These are phyloP conservation scores for Lobosporangium transversale DNA, from an alignment of 192 early-diverging fungal species.

Conservation along the genomic window DNA sequence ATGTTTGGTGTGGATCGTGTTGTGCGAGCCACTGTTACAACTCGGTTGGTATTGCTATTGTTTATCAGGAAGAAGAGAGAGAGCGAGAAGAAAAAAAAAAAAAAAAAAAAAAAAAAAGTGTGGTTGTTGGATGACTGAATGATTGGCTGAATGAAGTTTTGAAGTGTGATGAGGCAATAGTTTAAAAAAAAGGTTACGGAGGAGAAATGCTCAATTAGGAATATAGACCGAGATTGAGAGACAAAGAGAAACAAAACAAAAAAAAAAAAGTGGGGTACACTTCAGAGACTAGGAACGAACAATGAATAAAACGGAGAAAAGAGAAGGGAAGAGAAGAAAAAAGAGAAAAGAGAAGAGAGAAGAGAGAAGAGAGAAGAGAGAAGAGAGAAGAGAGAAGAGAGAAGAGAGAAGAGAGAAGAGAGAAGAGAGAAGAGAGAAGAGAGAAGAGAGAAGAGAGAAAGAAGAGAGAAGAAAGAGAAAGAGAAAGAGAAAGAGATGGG, in stretches of 20 bases:
- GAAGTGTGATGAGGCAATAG: not conserved
- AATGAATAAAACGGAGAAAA: not conserved
- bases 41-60: not conserved
- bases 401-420: not conserved
- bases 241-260: too few species aligned
- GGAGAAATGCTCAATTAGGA: too few species aligned
- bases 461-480: not conserved
- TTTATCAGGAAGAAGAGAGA: conserved; percentile 3
- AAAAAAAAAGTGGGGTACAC: too few species aligned
- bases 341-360: not conserved
- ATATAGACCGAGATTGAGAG: too few species aligned
- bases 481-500: not conserved
- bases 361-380: not conserved
- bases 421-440: not conserved
- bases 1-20: not conserved
- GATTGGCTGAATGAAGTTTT: too few species aligned
- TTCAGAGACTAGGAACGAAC: not conserved
- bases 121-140: too few species aligned
- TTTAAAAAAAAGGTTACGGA: not conserved
- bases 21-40: not conserved
- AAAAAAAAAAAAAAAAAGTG: not conserved
- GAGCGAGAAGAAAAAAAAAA: not conserved
- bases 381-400: not conserved
- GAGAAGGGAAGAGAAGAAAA: not conserved
- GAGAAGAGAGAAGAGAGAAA: not conserved